A percentile compares a stretch with the other conserved stretches of the same genome.
phyloP scores from a whole-genome alignment of 768 basidiomycete species.

The Serendipita sp. region DNA sequence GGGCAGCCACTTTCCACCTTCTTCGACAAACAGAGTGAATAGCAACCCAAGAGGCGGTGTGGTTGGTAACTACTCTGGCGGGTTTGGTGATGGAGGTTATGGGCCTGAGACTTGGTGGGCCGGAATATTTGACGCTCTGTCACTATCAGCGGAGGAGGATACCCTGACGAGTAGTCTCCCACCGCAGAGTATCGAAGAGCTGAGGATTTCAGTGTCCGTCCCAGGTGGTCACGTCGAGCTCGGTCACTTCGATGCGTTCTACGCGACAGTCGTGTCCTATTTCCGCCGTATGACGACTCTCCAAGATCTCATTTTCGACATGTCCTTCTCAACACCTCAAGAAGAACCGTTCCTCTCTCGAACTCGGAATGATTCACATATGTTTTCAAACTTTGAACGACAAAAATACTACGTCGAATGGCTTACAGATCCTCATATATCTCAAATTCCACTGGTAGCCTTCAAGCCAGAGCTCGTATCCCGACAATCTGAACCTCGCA shows the following conservation, averaged over 20 bases:
- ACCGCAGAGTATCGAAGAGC: neutral
- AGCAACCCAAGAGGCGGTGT: neutral
- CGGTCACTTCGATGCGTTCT: conserved; percentile 1
- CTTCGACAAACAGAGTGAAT: neutral
- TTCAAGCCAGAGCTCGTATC: no score
- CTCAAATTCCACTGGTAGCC: neutral
- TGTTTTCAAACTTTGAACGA: neutral
- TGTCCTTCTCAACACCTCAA: neutral
- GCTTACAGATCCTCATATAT: neutral
- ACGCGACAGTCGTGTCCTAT: neutral
- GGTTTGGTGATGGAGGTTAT: neutral
- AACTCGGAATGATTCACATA: neutral
- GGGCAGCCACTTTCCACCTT: neutral
- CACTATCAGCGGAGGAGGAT: neutral
- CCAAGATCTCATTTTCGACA: neutral
- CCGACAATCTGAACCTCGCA: neutral
- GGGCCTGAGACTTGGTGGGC: neutral
- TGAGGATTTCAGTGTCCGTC: neutral
- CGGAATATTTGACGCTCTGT: neutral
- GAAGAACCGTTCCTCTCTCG: neutral
- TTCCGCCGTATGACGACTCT: neutral
- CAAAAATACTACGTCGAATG: neutral
- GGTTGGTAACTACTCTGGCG: neutral
- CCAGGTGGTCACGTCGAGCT: conserved; percentile 4
- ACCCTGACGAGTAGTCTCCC: no score